Evolutionary conservation across 371 early-diverging fungal genomes (phyloP).

Genomic region (Vavraia culicis): DNA sequence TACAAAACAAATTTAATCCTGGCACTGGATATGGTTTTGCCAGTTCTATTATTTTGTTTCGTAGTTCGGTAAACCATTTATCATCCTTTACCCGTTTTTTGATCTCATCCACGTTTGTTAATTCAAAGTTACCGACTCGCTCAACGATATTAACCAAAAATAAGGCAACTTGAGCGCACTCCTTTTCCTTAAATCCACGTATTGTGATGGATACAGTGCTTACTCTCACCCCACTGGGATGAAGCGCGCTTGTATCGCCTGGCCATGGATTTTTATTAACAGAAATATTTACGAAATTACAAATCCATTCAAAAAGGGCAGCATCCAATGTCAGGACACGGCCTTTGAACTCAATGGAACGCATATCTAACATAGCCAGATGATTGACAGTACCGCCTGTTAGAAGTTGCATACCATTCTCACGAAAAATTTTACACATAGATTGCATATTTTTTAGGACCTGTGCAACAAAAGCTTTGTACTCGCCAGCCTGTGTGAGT

Average conservation of each 20-base stretch:
- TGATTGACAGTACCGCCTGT: constrained; percentile 17
- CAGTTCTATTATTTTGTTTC: too few relatives aligned
- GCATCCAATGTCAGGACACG: too few relatives aligned
- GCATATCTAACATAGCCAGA: constrained; percentile 11
- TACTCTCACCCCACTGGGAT: constrained; percentile 74
- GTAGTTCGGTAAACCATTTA: too few relatives aligned
- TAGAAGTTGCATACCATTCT: background rate
- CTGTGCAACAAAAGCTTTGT: constrained; percentile 65
- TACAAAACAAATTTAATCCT: too few relatives aligned
- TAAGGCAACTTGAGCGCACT: constrained; percentile 60
- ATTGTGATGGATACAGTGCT: constrained; percentile 82
- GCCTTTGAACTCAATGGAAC: constrained; percentile 5
- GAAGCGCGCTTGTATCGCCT: constrained; percentile 70
- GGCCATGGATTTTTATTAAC: constrained; percentile 94
- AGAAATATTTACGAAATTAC: constrained; percentile 67
- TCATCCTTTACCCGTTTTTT: too few relatives aligned
- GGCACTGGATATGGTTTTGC: too few relatives aligned
- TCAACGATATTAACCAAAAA: too few relatives aligned
- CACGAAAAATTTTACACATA: constrained; percentile 46
- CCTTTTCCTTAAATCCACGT: constrained; percentile 60
- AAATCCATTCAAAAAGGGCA: constrained; percentile 50
- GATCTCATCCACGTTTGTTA: too few relatives aligned
- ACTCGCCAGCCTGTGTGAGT: constrained; percentile 60
- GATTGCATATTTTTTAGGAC: constrained; percentile 63
- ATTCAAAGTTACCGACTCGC: too few relatives aligned